A percentile compares a stretch with the other conserved stretches of the same genome.
Conservation (phyloP, 371 early-diverging fungal species). For the Rhizopus delemar region DNA sequence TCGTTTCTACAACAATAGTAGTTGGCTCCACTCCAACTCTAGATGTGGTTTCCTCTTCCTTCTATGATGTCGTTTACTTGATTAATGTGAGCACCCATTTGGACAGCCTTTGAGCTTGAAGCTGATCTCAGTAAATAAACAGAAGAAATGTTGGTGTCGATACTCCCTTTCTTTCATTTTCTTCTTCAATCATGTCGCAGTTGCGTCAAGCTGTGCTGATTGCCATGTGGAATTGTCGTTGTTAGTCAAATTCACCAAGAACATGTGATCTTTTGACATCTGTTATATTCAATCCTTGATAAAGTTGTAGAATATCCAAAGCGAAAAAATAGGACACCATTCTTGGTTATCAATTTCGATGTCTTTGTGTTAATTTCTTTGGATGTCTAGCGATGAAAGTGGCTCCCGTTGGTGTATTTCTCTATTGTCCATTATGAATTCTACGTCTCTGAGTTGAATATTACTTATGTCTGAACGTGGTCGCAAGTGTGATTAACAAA, state of each 20-base stretch:
- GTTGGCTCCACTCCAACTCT: too few relatives aligned
- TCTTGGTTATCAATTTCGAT: not conserved
- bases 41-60: too few relatives aligned
- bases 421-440: not conserved
- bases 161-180: constrained; percentile 8
- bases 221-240: not conserved
- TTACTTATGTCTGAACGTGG: constrained; percentile 19
- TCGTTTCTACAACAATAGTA: too few relatives aligned
- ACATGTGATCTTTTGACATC: constrained; percentile 7
- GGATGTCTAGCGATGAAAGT: not conserved
- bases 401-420: not conserved
- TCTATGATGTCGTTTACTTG: too few relatives aligned
- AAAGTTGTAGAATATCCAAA: not conserved
- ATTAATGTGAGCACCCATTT: not conserved
- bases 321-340: not conserved
- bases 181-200: constrained; percentile 8
- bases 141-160: constrained; percentile 7
- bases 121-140: constrained; percentile 5
- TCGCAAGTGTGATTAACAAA: constrained; percentile 1
- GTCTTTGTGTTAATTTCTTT: not conserved
- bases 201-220: constrained; percentile 1
- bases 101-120: constrained; percentile 13
- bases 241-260: constrained; percentile 10
- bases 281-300: not conserved
- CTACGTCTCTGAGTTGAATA: constrained; percentile 5